Percentiles rank a stretch among this genome's conserved stretches.
phyloP scores from a whole-genome alignment of 176 grass and related monocot species.

The Juncus effusus region DNA sequence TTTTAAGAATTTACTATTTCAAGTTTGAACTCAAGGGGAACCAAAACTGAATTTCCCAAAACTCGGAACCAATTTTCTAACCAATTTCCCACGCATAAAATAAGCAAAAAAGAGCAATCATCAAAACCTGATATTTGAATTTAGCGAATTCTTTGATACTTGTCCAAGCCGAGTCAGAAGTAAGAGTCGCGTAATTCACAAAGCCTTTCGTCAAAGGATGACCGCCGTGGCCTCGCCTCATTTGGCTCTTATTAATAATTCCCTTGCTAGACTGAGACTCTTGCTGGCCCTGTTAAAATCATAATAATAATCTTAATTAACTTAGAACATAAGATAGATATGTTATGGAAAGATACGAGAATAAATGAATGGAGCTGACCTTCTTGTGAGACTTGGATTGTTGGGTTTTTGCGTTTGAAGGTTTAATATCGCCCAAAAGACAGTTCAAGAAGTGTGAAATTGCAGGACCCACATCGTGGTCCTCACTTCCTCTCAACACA shows the following conservation, averaged over 20 bases:
- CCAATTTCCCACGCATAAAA: not conserved
- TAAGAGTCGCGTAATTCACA: slow-evolving; percentile 44
- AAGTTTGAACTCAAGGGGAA: no score
- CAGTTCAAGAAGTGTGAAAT: slow-evolving; percentile 91
- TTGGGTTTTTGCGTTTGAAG: slow-evolving; percentile 39
- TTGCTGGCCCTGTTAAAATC: slow-evolving; percentile 32
- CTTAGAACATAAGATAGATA: slow-evolving; percentile 3
- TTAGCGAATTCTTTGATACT: slow-evolving; percentile 70
- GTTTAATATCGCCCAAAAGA: slow-evolving; percentile 58
- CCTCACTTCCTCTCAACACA: slow-evolving; percentile 64
- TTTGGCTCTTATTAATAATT: slow-evolving; percentile 28
- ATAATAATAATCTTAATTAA: not conserved
- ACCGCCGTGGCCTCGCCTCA: slow-evolving; percentile 37
- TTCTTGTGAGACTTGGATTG: slow-evolving; percentile 65
- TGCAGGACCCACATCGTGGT: slow-evolving; percentile 78
- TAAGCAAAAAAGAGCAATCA: no score
- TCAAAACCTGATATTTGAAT: slow-evolving; percentile 79
- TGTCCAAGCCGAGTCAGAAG: slow-evolving; percentile 67
- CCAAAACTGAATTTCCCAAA: not conserved
- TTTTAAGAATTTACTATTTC: no score
- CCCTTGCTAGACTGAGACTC: slow-evolving; percentile 43
- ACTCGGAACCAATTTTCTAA: no score
- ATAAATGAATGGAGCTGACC: slow-evolving; percentile 27
- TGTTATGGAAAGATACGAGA: not conserved
- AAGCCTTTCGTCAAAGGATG: slow-evolving; percentile 43